Conservation (phyloP, 352 stramenopile species). For the Globisporangium perplexum region DNA sequence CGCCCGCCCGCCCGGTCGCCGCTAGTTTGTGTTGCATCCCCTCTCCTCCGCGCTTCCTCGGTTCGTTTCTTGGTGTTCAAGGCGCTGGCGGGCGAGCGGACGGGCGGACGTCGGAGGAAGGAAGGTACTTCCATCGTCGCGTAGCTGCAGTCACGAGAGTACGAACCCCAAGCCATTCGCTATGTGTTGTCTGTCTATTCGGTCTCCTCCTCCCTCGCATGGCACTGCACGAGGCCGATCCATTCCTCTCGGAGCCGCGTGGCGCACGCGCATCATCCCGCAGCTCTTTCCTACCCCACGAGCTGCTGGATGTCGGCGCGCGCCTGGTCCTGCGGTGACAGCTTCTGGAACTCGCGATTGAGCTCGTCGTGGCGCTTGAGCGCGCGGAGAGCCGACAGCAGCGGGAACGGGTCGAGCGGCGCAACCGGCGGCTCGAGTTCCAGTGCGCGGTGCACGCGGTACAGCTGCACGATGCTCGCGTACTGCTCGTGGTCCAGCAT, state of each 20-base stretch:
- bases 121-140: neutral
- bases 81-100: neutral
- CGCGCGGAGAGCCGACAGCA: constrained; percentile 41
- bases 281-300: too few relatives aligned
- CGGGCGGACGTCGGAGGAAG: too few relatives aligned
- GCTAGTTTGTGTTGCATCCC: neutral
- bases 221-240: too few relatives aligned
- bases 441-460: constrained; percentile 31
- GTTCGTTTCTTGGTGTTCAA: neutral
- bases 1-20: too few relatives aligned
- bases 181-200: neutral
- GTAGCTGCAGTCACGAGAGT: neutral
- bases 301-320: constrained; percentile 53
- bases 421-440: constrained; percentile 14
- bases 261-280: too few relatives aligned
- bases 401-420: constrained; percentile 35
- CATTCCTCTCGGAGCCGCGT: too few relatives aligned
- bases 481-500: constrained; percentile 58
- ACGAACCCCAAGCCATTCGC: neutral
- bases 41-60: neutral
- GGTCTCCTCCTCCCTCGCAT: too few relatives aligned
- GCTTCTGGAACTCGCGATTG: constrained; percentile 34
- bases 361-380: constrained; percentile 42
- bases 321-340: constrained; percentile 34
- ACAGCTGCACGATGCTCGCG: constrained; percentile 36